Evolutionary conservation across 75 land plant species (phyloP).

Genomic region (Selaginella moellendorffii): DNA sequence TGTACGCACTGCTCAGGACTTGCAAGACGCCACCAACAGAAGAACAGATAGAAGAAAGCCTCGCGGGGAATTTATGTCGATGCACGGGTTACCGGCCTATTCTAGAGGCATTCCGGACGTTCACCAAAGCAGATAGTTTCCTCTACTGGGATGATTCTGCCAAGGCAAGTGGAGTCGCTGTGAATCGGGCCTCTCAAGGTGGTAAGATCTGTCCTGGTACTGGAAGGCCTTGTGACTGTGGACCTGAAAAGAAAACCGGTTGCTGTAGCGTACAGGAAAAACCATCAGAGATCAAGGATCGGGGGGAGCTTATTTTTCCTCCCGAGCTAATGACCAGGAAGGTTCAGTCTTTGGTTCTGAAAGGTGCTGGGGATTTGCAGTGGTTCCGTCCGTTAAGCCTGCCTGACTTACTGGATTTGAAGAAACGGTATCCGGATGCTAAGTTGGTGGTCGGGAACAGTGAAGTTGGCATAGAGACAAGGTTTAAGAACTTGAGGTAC

Average conservation of each 20-base stretch:
- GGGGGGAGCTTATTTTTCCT: constrained; percentile 3
- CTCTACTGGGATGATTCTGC: background rate
- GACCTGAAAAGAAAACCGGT: background rate
- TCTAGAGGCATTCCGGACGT: background rate
- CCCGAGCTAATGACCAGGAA: constrained; percentile 1
- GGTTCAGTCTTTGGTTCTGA: constrained; percentile 31
- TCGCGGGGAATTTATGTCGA: constrained; percentile 6
- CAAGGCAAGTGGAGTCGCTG: background rate
- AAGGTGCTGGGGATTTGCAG: constrained; percentile 48
- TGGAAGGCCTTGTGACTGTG: background rate
- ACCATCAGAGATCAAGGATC: background rate
- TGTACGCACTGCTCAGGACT: constrained; percentile 4
- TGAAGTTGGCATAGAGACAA: constrained; percentile 82
- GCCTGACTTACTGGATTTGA: constrained; percentile 52
- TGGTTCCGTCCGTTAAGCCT: constrained; percentile 64
- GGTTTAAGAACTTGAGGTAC: constrained; percentile 58
- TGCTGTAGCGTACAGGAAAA: background rate
- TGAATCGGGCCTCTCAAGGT: background rate
- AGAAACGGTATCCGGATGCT: constrained; percentile 46
- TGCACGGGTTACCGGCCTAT: constrained; percentile 7
- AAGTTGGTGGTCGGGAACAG: constrained; percentile 81
- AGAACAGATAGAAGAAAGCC: constrained; percentile 9
- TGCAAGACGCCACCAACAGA: constrained; percentile 1
- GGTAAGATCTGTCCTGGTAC: background rate
- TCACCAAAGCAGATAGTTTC: background rate